Evolutionary conservation across 1,139 yeast genomes (phyloP), one percentile per base, ranked within the genome.

Genomic region (Blastobotrys capitulatus): DNA sequence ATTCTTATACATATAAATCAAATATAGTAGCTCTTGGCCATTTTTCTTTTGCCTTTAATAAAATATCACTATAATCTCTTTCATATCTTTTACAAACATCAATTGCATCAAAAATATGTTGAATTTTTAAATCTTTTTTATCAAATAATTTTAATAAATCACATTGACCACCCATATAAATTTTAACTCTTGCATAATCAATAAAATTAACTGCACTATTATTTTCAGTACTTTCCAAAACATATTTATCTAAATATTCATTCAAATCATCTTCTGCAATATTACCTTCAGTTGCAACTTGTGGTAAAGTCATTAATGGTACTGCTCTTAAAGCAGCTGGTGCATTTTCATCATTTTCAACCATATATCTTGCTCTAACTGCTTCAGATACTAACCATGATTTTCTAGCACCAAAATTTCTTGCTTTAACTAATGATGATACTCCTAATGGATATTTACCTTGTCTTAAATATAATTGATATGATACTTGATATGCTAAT

Each of bases 401-500:
- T 8, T 49, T 50, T 5, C 60, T 42, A 5, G 66, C 65, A 5
- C 69, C 71, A 38, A 54, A 51, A 25, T 48, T 46, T 53, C 58
- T 60, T 40, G 69, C 70, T 57, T 74, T 76, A 36, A 64, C 63
- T 49, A 76, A 59, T 0, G 77, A 70, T 38, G 70, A 71, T 3
- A 73, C 58, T 18, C 79, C 78, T 41, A 76, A 59, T 2, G 77
- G 77, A 52, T 73, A 64, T 61, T 77, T 77, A 42, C 73, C 70
- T 47, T 67, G 67, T 19, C 70, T 65, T 49, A 72, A 66, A 48
- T 75, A 73, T 29, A 73, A 62, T 43, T 71, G 71, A 57, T 71
- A 76, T 9, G 71, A 77, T n/a, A 75, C 60, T 43, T 70, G 63
- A 64, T 70, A 68, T 16, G 75, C 66, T 26, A 58, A 52, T 5